Conservation (phyloP, 805 yeast species). For the Candida glaebosa region DNA sequence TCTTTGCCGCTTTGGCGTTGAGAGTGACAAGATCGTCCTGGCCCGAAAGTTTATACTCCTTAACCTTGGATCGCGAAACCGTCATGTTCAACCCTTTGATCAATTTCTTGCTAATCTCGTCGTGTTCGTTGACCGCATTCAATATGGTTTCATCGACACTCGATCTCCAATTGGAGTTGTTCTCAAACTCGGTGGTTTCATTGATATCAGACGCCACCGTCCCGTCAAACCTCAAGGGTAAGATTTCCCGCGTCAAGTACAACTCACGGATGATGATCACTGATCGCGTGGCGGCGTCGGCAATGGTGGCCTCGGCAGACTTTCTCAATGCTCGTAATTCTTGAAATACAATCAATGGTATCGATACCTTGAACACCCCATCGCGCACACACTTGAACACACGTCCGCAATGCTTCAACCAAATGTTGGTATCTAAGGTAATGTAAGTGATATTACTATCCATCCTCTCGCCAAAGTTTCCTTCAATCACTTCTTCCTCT, state of each 20-base stretch:
- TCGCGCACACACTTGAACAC: conserved; percentile 65
- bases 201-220: conserved; percentile 63
- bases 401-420: conserved; percentile 79
- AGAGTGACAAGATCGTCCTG: conserved; percentile 15
- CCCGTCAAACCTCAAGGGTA: conserved; percentile 68
- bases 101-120: conserved; percentile 35
- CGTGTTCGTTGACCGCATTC: conserved; percentile 45
- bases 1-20: conserved; percentile 36
- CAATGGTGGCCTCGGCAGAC: conserved; percentile 66
- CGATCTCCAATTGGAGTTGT: conserved; percentile 67
- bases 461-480: conserved; percentile 55
- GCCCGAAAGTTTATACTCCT: background rate
- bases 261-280: conserved; percentile 71
- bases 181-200: conserved; percentile 72
- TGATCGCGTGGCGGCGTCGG: conserved; percentile 79
- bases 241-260: conserved; percentile 49
- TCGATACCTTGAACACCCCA: conserved; percentile 54
- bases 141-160: conserved; percentile 68
- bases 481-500: conserved; percentile 23
- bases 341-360: conserved; percentile 75
- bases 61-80: conserved; percentile 7
- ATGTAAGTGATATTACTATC: conserved; percentile 55
- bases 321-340: conserved; percentile 69
- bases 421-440: conserved; percentile 72
- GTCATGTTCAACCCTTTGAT: conserved; percentile 38